Base-by-base conservation (phyloP, 371 early-diverging fungal genomes). In the Rhizomucor miehei region DNA sequence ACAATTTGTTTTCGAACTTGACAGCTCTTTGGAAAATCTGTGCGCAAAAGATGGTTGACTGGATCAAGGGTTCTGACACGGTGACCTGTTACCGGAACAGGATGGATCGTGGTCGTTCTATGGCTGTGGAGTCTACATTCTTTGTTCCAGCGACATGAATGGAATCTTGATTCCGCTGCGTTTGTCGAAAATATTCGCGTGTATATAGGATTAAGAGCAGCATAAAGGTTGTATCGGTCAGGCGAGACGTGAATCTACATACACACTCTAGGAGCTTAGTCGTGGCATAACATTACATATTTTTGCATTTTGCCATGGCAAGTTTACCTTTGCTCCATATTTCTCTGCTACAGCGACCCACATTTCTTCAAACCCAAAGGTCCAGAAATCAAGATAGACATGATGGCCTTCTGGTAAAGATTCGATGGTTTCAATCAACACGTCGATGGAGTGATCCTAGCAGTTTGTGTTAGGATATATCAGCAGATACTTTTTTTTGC, bases 361-460 rank as follows among this genome's bases (percentile, higher is more conserved):
- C 12, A 70, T 56, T 16, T 77, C 72, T 45, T 77, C 77, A 24
- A 69, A 73, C 2, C 77, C 77, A 61, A 67, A 69, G 37, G 67
- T 67, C 74, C 74, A 77, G 13, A 63, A 63, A 21, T 77, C 74
- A 35, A 77, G 58, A 44, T 73, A 77, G 3, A 73, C 57, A 13
- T 73, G 71, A 2, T 67, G 56, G 8, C 65, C 24, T 1, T 54
- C 34, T 4, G 65, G 67, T 10, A 62, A 45, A 2, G 41, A 49
- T n/a, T 60, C 54, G 19, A 73, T 61, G 19, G 67, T 53, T 2
- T 54, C 58, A n/a, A 61, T 21, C 21, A 76, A 51, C 14, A 71
- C 49, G 5, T 60, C 45, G 1, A 66, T 23, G 1, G 61, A 63
- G 12, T 46, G 29, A 8, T 67, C 56, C 71, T 76, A n/a, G n/a